These are phyloP conservation scores for Erythrophleum ivorense DNA, from an alignment of 331 rosid species.

Conservation along the genomic window DNA sequence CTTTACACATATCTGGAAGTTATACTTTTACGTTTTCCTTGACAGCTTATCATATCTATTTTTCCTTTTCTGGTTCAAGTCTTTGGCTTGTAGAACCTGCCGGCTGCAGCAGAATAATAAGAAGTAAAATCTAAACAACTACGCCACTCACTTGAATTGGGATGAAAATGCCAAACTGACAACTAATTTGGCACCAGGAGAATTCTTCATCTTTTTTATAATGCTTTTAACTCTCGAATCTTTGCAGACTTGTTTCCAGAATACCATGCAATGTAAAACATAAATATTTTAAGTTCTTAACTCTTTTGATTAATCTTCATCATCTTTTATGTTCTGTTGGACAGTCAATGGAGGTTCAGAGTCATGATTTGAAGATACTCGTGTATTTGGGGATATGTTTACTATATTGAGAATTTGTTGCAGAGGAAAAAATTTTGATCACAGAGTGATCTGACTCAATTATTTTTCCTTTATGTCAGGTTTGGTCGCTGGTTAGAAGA, in stretches of 20 bases:
- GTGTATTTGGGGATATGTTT: slow-evolving; percentile 20
- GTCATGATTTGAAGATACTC: slow-evolving; percentile 22
- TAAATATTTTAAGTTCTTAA: neutral
- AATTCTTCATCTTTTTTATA: neutral
- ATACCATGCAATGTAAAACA: neutral
- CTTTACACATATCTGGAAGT: neutral
- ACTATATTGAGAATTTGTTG: slow-evolving; percentile 3
- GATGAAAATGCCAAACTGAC: neutral
- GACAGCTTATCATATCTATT: neutral
- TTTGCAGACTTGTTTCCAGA: slow-evolving; percentile 17
- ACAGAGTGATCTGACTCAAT: slow-evolving; percentile 17
- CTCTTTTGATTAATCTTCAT: neutral
- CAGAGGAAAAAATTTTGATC: neutral
- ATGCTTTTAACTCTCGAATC: neutral
- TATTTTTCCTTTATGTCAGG: slow-evolving; percentile 34
- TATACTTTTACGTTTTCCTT: neutral
- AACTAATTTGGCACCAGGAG: neutral
- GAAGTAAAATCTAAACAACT: neutral
- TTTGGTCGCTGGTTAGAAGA: slow-evolving; percentile 57
- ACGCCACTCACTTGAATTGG: neutral
- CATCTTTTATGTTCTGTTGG: slow-evolving; percentile 6
- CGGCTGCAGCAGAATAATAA: neutral
- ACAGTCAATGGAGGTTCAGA: slow-evolving; percentile 1
- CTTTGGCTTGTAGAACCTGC: slow-evolving; percentile 2
- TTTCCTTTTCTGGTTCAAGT: neutral